Percentiles rank a stretch among this genome's conserved stretches.
These are phyloP conservation scores for Chrysoporthe puriensis DNA, from an alignment of 2,329 filamentous ascomycete genomes.

Conservation along the genomic window DNA sequence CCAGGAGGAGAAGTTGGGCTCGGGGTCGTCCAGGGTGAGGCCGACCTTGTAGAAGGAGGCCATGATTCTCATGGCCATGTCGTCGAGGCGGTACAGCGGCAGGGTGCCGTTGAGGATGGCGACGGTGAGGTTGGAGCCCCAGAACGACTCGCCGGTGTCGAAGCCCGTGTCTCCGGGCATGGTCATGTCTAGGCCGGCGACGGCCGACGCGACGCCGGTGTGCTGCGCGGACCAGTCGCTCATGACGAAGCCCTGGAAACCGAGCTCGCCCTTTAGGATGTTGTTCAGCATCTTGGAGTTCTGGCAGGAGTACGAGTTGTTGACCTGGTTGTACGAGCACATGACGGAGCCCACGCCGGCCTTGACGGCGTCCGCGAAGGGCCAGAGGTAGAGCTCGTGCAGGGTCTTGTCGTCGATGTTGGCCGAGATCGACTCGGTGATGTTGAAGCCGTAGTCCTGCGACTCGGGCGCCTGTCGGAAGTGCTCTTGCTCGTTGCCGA, in stretches of 20 bases:
- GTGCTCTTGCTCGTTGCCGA: conserved; percentile 75
- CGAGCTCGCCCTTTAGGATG: conserved; percentile 66
- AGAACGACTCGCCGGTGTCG: conserved; percentile 72
- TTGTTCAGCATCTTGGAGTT: conserved; percentile 67
- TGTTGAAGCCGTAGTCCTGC: conserved; percentile 62
- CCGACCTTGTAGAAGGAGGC: conserved; percentile 70
- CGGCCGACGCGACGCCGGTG: conserved; percentile 65
- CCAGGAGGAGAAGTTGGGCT: conserved; percentile 90
- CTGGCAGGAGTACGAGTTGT: conserved; percentile 69
- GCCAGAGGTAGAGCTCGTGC: conserved; percentile 67
- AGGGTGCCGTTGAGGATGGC: conserved; percentile 88
- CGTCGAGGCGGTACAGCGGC: conserved; percentile 84
- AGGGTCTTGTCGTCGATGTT: conserved; percentile 64
- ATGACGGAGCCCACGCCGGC: conserved; percentile 55
- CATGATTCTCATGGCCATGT: conserved; percentile 88
- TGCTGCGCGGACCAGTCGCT: conserved; percentile 68
- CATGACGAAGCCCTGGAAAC: conserved; percentile 69
- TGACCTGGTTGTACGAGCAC: conserved; percentile 65
- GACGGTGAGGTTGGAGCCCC: conserved; percentile 86
- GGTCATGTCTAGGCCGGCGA: conserved; percentile 76
- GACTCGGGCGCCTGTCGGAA: conserved; percentile 68
- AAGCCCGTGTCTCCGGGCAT: conserved; percentile 86
- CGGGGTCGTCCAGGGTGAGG: conserved; percentile 50
- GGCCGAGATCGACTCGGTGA: conserved; percentile 57
- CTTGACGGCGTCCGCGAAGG: conserved; percentile 64